phyloP scores from a whole-genome alignment of 768 basidiomycete genomes.

The Neoboletus magnificus region DNA sequence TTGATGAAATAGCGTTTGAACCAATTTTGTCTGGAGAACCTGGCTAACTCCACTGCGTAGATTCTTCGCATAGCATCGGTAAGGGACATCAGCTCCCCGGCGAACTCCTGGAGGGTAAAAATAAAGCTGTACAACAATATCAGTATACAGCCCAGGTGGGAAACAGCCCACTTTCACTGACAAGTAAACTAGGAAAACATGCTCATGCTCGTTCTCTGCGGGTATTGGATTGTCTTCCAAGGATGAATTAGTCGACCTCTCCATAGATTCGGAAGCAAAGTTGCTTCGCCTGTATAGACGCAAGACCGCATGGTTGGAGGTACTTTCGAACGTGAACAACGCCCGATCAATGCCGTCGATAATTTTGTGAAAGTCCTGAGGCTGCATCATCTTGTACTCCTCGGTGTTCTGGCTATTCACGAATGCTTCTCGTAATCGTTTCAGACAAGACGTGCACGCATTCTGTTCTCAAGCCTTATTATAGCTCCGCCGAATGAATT shows the following conservation, averaged over 20 bases:
- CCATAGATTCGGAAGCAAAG: conserved; percentile 16
- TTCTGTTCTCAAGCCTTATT: conserved; percentile 37
- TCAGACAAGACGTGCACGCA: conserved; percentile 57
- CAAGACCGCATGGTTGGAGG: conserved; percentile 79
- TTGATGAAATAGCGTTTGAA: conserved; percentile 37
- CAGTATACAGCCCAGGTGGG: neutral
- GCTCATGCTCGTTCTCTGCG: conserved; percentile 63
- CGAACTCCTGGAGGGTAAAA: conserved; percentile 94
- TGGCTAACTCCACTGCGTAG: conserved; percentile 60
- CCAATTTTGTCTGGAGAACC: conserved; percentile 35
- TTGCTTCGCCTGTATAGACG: conserved; percentile 64
- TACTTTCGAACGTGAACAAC: conserved; percentile 71
- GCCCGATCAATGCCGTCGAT: conserved; percentile 67
- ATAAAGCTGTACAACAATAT: conserved; percentile 65
- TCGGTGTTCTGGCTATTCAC: conserved; percentile 36
- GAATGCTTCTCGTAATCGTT: conserved; percentile 65
- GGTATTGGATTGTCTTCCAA: conserved; percentile 36
- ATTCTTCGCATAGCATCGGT: conserved; percentile 83
- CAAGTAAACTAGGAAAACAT: conserved; percentile 90
- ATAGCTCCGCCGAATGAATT: conserved; percentile 1
- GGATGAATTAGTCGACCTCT: conserved; percentile 14
- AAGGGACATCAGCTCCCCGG: conserved; percentile 75
- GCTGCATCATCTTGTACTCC: conserved; percentile 37
- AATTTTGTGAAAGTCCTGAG: conserved; percentile 62
- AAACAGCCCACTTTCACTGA: conserved; percentile 40